phyloP scores from a whole-genome alignment of 1,139 yeast genomes.

The Pichia kudriavzevii region DNA sequence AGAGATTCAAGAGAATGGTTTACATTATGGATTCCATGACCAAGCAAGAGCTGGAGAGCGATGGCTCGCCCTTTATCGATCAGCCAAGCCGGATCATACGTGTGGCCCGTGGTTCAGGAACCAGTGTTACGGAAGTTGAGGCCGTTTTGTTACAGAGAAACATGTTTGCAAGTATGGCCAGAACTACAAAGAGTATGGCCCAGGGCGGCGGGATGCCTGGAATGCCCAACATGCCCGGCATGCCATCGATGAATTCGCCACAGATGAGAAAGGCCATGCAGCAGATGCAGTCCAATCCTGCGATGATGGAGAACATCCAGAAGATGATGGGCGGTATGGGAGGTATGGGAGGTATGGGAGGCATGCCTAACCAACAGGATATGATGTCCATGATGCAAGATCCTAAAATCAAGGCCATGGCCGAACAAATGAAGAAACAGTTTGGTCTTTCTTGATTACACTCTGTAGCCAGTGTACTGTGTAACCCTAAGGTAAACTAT shows the following conservation, averaged over 20 bases:
- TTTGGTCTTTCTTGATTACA: conserved; percentile 17
- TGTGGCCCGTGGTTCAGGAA: conserved; percentile 95
- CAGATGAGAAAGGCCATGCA: conserved; percentile 52
- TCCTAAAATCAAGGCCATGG: conserved; percentile 30
- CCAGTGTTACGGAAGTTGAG: conserved; percentile 87
- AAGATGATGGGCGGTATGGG: conserved; percentile 44
- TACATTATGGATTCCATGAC: conserved; percentile 97
- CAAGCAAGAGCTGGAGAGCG: conserved; percentile 80
- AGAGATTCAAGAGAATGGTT: conserved; percentile 79
- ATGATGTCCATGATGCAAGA: conserved; percentile 31
- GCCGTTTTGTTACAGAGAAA: conserved; percentile 87
- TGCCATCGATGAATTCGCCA: conserved; percentile 37
- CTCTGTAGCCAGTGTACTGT: too few species aligned
- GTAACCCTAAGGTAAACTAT: too few species aligned
- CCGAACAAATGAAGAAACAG: conserved; percentile 29
- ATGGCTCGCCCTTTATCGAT: conserved; percentile 72
- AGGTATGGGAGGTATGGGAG: conserved; percentile 27
- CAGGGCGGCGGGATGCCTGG: conserved; percentile 6
- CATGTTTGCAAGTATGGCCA: conserved; percentile 94
- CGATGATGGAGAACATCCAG: conserved; percentile 53
- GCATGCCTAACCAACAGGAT: conserved; percentile 29
- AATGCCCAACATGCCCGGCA: conserved; percentile 1
- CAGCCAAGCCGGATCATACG: conserved; percentile 83
- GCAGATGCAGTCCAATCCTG: conserved; percentile 49
- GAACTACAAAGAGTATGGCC: conserved; percentile 48